These are phyloP conservation scores for Arctium minus DNA, from an alignment of 129 eudicot species.

Conservation along the genomic window DNA sequence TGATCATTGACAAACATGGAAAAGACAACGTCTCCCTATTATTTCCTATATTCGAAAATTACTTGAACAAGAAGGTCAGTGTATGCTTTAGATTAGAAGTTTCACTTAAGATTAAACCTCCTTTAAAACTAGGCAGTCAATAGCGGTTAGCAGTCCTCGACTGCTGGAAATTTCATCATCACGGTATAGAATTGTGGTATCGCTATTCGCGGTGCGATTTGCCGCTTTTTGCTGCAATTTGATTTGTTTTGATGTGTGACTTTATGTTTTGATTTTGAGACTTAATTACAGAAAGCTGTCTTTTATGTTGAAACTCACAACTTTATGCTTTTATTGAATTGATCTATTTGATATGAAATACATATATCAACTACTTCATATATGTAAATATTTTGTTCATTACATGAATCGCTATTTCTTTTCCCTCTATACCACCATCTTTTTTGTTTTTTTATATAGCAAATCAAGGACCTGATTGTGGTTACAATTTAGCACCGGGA, in stretches of 20 bases:
- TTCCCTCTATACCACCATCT: not conserved
- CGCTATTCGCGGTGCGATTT: not conserved
- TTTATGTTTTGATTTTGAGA: no score
- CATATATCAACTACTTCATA: not conserved
- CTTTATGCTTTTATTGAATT: not conserved
- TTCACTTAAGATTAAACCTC: not conserved
- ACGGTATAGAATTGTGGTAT: not conserved
- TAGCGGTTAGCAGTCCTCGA: not conserved
- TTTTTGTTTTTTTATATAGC: no score
- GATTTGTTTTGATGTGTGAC: not conserved
- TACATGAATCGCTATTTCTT: not conserved
- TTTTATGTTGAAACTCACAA: not conserved
- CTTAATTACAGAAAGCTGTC: not conserved
- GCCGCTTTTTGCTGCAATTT: not conserved
- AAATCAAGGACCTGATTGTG: no score
- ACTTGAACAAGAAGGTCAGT: constrained; percentile 84
- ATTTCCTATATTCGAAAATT: constrained; percentile 96
- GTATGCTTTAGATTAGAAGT: not conserved
- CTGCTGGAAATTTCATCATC: not conserved
- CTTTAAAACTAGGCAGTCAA: not conserved
- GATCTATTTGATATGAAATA: not conserved
- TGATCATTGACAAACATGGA: constrained; percentile 98
- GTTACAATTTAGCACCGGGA: no score
- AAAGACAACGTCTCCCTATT: constrained; percentile 80
- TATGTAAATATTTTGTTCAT: no score